Evolutionary conservation across 164 flowering plant species (phyloP), one percentile per base, ranked within the genome.

Genomic region (Dillenia suffruticosa): DNA sequence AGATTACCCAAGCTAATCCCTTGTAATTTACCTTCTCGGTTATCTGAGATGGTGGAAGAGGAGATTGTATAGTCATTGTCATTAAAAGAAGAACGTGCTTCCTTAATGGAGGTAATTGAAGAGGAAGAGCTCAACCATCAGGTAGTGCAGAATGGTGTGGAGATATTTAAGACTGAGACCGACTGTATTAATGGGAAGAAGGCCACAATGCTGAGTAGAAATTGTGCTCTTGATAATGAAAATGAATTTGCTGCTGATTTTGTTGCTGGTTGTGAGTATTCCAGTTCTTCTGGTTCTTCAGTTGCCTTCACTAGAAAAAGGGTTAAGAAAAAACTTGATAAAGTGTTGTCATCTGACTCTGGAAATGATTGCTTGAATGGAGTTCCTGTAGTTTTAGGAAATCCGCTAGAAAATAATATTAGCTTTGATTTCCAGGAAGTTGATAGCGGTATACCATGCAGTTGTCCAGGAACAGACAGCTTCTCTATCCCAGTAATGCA

Each of bases 321-420:
- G 47, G 52, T 15, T 40, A 68, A 84, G 46, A 79, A 68, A 55
- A 79, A 71, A 62, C 59, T 43, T 13, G 72, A 63, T 62, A 61
- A 73, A 15, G 82, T 91, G 15, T 53, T 85, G 53, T 84, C 86
- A 55, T 84, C 95, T 6, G 85, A 81, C 72, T 89, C 96, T 62
- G 95, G 76, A 64, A 91, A 86, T 70, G 88, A 80, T 32, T 26
- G 58, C 46, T 51, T 22, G 9, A 66, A 11, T 71, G 74, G 70
- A 10, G 45, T 43, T 59, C 70, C 75, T 50, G 52, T 17, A 19
- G 48, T 32, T 54, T 49, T 61, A 14, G 63, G 62, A 13, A 61
- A 61, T 56, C 50, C 19, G 43, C 24, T 46, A 9, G 47, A 24
- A 57, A 51, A 57, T 62, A 54, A 32, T 24, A 44, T 51, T 22